Evolutionary conservation across 2,329 filamentous ascomycete genomes (phyloP).

Genomic region (Stagonosporopsis rhizophila): DNA sequence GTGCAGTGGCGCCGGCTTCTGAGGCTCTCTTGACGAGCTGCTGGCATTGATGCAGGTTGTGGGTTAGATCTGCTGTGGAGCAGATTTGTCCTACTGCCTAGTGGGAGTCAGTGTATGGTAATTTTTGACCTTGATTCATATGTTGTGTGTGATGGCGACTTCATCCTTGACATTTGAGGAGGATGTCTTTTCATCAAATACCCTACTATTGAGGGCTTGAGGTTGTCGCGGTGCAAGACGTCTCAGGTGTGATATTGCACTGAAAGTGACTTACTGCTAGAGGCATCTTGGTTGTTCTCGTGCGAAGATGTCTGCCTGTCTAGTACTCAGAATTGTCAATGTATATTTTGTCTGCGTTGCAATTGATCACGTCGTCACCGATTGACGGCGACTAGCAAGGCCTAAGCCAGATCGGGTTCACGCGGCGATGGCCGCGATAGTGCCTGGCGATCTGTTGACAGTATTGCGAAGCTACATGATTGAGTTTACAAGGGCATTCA

Average conservation of each 20-base stretch:
- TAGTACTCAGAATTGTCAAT: not conserved
- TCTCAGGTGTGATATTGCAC: not conserved
- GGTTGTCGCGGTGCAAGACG: not conserved
- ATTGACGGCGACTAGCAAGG: slow-evolving; percentile 8
- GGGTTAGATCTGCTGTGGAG: slow-evolving; percentile 77
- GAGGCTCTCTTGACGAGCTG: slow-evolving; percentile 75
- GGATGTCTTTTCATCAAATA: not conserved
- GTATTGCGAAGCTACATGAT: not conserved
- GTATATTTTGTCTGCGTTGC: not conserved
- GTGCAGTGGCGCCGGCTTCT: slow-evolving; percentile 76
- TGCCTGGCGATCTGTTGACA: slow-evolving; percentile 11
- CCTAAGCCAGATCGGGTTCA: slow-evolving; percentile 24
- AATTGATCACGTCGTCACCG: slow-evolving; percentile 17
- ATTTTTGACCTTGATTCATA: not conserved
- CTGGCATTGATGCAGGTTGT: slow-evolving; percentile 82
- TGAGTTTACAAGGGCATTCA: not conserved
- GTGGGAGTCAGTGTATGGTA: not conserved
- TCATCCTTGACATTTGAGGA: not conserved
- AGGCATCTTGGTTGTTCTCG: slow-evolving; percentile 40
- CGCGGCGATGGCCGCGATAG: not conserved
- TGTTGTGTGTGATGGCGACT: not conserved
- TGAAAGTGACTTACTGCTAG: slow-evolving; percentile 34
- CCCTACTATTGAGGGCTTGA: not conserved
- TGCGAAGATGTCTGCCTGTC: not conserved
- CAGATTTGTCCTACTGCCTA: slow-evolving; percentile 91